A percentile compares a stretch with the other conserved stretches of the same genome.
phyloP scores from a whole-genome alignment of 2,329 filamentous ascomycete species.

The Clarireedia hainanense region DNA sequence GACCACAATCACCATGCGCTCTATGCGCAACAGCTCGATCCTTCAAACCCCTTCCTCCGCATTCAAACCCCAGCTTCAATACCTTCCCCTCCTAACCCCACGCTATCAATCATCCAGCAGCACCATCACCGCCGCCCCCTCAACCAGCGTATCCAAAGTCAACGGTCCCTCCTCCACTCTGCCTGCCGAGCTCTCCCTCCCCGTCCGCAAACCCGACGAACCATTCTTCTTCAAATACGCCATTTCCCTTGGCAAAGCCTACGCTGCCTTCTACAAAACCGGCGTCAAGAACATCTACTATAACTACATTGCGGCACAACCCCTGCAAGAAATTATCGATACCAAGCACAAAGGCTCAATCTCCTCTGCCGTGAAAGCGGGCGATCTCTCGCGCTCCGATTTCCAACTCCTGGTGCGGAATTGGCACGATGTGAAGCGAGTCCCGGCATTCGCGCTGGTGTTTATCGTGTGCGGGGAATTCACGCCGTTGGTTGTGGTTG shows the following conservation, averaged over 20 bases:
- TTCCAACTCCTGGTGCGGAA: conserved; percentile 64
- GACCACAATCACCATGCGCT: conserved; percentile 20
- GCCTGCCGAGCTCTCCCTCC: conserved; percentile 60
- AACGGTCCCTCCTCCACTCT: conserved; percentile 70
- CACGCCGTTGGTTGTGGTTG: conserved; percentile 70
- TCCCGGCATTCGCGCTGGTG: conserved; percentile 71
- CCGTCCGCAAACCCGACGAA: conserved; percentile 41
- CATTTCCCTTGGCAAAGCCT: conserved; percentile 55
- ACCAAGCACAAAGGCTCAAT: conserved; percentile 31
- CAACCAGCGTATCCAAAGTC: conserved; percentile 30
- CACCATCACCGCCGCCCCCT: conserved; percentile 11
- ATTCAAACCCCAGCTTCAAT: conserved; percentile 30
- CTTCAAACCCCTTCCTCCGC: conserved; percentile 7
- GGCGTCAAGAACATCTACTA: conserved; percentile 67
- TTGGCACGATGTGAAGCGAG: conserved; percentile 62
- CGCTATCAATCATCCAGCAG: conserved; percentile 28
- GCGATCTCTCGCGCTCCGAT: conserved; percentile 51
- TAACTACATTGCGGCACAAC: conserved; percentile 46
- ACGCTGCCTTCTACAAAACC: conserved; percentile 79
- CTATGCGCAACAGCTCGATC: conserved; percentile 20
- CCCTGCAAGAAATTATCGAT: conserved; percentile 41
- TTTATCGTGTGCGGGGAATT: conserved; percentile 78
- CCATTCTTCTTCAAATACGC: conserved; percentile 31
- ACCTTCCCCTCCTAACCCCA: conserved; percentile 32
- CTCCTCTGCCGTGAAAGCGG: conserved; percentile 28